A percentile compares a stretch with the other conserved stretches of the same genome.
These are phyloP conservation scores for Mycosphaerelloides madeirae DNA, from an alignment of 2,329 filamentous ascomycete genomes.

Conservation along the genomic window DNA sequence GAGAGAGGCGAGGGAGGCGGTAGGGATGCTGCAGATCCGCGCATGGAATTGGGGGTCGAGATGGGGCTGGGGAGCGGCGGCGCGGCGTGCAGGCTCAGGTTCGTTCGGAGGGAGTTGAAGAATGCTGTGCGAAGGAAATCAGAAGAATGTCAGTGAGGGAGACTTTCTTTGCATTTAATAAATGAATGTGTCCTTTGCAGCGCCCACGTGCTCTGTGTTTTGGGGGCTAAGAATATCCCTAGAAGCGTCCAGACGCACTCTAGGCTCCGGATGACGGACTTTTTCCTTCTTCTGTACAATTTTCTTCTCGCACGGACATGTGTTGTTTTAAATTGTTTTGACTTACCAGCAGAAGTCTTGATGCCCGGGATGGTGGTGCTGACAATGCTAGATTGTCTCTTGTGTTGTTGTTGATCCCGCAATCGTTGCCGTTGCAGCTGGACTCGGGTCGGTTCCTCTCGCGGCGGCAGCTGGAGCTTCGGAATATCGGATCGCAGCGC, in stretches of 20 bases:
- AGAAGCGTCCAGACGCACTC: no score
- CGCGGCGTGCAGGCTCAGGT: slow-evolving; percentile 61
- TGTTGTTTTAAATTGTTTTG: background rate
- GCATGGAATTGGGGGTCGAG: slow-evolving; percentile 58
- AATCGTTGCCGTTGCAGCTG: slow-evolving; percentile 29
- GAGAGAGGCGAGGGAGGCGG: slow-evolving; percentile 46
- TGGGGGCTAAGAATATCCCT: no score
- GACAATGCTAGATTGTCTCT: slow-evolving; percentile 15
- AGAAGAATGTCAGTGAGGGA: background rate
- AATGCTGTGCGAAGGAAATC: slow-evolving; percentile 55
- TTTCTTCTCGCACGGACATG: no score
- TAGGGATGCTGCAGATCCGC: slow-evolving; percentile 44
- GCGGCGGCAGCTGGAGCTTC: slow-evolving; percentile 17
- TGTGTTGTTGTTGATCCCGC: slow-evolving; percentile 24
- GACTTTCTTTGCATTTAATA: background rate
- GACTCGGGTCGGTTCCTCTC: slow-evolving; percentile 26
- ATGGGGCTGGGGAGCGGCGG: slow-evolving; percentile 56
- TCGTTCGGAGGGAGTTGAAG: slow-evolving; percentile 75
- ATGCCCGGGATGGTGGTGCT: slow-evolving; percentile 31
- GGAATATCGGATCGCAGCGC: slow-evolving; percentile 9
- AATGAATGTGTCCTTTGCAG: background rate
- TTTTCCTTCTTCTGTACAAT: no score
- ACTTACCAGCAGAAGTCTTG: slow-evolving; percentile 34
- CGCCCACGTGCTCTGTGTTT: no score
- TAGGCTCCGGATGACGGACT: no score